phyloP scores from a whole-genome alignment of 148 eudicot species.

The Heliosperma pusillum region DNA sequence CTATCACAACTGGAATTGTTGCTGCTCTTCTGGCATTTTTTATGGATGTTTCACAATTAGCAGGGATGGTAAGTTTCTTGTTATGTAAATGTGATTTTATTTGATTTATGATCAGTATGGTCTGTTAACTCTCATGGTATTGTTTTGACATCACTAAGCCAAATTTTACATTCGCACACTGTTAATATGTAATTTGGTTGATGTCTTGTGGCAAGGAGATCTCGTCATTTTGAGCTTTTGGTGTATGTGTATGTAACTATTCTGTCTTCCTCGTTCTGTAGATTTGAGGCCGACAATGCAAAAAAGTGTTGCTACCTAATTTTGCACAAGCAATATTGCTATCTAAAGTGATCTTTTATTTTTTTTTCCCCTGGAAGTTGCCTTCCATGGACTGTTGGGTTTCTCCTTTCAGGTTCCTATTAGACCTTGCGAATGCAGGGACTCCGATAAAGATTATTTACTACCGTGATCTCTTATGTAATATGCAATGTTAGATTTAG shows the following conservation, averaged over 20 bases:
- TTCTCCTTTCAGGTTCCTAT: not conserved
- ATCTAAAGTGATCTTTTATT: no score
- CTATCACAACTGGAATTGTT: constrained; percentile 58
- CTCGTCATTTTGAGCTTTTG: not conserved
- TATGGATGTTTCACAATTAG: constrained; percentile 85
- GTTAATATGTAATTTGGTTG: not conserved
- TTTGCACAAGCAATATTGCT: not conserved
- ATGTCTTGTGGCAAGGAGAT: not conserved
- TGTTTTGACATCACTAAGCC: not conserved
- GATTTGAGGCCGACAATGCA: not conserved
- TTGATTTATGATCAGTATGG: not conserved
- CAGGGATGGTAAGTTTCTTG: constrained; percentile 71
- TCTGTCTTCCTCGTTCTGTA: not conserved
- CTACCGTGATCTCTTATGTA: not conserved
- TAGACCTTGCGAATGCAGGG: not conserved
- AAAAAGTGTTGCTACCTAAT: not conserved
- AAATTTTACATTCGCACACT: not conserved
- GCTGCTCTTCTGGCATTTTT: constrained; percentile 70
- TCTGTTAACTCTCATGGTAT: not conserved
- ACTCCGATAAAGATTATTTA: no score
- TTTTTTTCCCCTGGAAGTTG: not conserved
- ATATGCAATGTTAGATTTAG: not conserved
- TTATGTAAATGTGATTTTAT: not conserved
- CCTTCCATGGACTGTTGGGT: not conserved
- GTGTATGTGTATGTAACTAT: not conserved